phyloP scores from a whole-genome alignment of 2,329 filamentous ascomycete genomes.

The Penicillium sp. region DNA sequence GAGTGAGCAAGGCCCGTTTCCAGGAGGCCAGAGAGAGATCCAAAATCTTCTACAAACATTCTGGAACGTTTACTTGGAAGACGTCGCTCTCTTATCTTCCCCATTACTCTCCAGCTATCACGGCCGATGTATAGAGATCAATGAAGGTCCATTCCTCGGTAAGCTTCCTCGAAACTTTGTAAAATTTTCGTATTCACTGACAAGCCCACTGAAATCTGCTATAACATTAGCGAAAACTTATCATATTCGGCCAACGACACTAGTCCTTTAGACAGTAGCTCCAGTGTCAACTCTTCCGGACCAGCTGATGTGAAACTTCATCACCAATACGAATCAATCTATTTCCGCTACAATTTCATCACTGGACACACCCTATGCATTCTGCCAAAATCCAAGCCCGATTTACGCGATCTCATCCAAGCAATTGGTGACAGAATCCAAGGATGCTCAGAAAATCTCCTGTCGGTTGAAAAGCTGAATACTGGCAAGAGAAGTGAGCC shows the following conservation, averaged over 20 bases:
- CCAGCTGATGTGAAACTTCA: slow-evolving; percentile 15
- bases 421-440: slow-evolving; percentile 7
- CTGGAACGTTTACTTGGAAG: neutral
- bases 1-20: neutral
- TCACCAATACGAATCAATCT: slow-evolving; percentile 22
- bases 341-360: slow-evolving; percentile 16
- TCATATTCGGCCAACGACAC: slow-evolving; percentile 18
- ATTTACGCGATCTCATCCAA: slow-evolving; percentile 16
- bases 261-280: slow-evolving; percentile 16
- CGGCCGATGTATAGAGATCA: neutral
- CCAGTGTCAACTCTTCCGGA: slow-evolving; percentile 15
- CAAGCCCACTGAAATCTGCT: slow-evolving; percentile 15
- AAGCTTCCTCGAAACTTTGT: neutral
- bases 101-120: neutral
- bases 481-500: neutral
- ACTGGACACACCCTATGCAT: slow-evolving; percentile 20
- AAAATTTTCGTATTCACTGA: neutral
- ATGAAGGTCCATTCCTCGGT: neutral
- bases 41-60: neutral
- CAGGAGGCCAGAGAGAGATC: neutral
- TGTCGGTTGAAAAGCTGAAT: neutral
- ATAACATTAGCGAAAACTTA: slow-evolving; percentile 19
- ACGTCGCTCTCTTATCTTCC: neutral
- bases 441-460: neutral
- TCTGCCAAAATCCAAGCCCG: slow-evolving; percentile 15